These are phyloP conservation scores for Edaphochlamys debaryana DNA, from an alignment of 139 green algal genomes.

Conservation along the genomic window DNA sequence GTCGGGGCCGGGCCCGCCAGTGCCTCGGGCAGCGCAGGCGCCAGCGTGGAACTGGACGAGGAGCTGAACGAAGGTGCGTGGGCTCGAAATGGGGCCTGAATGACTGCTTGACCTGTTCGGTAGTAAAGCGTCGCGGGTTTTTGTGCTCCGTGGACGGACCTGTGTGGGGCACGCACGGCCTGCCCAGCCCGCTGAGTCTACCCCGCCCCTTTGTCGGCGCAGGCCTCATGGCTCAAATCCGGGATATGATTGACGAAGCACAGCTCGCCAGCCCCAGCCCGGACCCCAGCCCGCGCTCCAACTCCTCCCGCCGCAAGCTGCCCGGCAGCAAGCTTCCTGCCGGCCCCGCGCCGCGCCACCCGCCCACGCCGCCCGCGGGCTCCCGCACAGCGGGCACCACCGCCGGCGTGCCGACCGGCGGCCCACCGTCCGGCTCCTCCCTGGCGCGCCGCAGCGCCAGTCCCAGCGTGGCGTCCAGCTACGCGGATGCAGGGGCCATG, in stretches of 20 bases:
- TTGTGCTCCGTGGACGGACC: no score
- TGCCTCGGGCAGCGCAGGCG: background rate
- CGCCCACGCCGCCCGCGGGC: background rate
- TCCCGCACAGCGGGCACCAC: background rate
- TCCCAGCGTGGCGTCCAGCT: background rate
- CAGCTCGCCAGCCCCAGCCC: background rate
- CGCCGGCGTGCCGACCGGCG: no score
- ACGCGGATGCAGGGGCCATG: background rate
- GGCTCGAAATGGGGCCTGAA: no score
- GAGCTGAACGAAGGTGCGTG: constrained; percentile 25
- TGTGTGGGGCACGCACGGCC: background rate
- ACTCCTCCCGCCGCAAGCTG: no score
- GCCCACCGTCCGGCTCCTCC: background rate
- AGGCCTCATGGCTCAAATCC: constrained; percentile 38
- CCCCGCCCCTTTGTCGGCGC: no score
- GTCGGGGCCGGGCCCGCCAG: no score
- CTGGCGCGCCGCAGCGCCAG: background rate
- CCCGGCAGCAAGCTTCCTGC: background rate
- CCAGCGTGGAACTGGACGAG: background rate
- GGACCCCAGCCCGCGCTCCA: no score
- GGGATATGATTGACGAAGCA: constrained; percentile 16
- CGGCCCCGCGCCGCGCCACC: background rate
- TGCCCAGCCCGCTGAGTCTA: no score
- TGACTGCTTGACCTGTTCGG: no score
- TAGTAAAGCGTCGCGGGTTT: no score